Base-by-base conservation (phyloP, 805 yeast genomes). In the Myxozyma geophila region DNA sequence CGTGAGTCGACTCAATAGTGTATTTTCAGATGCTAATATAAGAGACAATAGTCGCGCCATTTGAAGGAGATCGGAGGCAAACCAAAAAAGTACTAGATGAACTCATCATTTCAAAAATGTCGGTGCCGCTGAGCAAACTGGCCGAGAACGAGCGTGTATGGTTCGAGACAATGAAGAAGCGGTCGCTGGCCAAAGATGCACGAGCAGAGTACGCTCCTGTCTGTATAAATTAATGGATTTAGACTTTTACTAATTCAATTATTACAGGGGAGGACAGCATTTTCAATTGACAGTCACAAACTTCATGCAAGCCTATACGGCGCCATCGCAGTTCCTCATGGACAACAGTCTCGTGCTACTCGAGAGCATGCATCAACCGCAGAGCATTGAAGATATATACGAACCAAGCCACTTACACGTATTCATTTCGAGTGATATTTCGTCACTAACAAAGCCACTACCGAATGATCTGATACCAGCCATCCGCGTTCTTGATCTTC, bases 321-420 rank as follows among this genome's bases (percentile, higher is more conserved):
- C 59, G 8, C 68, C 69, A 21, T 58, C 64, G 41, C 49, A 63
- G n/a, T 66, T 54, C 54, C 56, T 66, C 21, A 17, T 48, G 12
- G 39, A 52, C n/a, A 48, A 60, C 28, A 65, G 60, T 21, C 23
- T 64, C 37, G 49, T 43, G 23, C 46, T 66, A 2, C 13, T 57
- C 35, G 69, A 66, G 36, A 51, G 56, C 47, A 48, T 63, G 44
- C 37, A 54, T 33, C 36, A 49, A 10, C 69, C 69, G 2, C 23
- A 23, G 35, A 40, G 49, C 21, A 36, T 37, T 9, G 53, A 49
- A n/a, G 69, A 66, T 23, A n/a, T 66, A 23, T 54, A 59, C 49
- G 67, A 63, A 54, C 59, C 63, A 7, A 64, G 69, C 19, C 69
- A 66, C 50, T 17, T 66, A 33, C 53, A 66, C 39, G 49, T 66